Evolutionary conservation across 495 filamentous ascomycete species (phyloP), one percentile per base, ranked within the genome.

Genomic region (Glutinoglossum americanum): DNA sequence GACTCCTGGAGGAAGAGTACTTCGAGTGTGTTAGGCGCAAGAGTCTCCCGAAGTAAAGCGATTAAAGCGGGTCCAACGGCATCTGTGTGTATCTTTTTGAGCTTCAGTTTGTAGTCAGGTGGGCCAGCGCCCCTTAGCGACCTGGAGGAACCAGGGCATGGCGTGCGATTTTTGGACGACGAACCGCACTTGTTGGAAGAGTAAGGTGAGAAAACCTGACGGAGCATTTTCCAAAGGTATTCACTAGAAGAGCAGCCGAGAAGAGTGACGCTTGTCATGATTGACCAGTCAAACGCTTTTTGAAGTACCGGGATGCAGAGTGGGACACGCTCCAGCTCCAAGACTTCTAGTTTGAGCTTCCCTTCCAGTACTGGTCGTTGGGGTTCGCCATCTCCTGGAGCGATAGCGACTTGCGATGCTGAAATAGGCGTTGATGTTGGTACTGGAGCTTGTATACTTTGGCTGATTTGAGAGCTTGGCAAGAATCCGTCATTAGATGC

Each of bases 41-140:
- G 76, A 0, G 87, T 82, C 60, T 94, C 86, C 58, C 83, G 87
- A 55, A 95, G 76, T 63, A 95, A 94, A 8, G 75, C 72, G 44
- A 95, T 79, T n/a, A 97, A 69, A 25, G 81, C 75, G 21, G 78
- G 69, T 0, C 87, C 88, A n/a, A 89, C 84, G 11, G 72, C 72
- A 65, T 95, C 86, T 0, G 85, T 93, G 60, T 93, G 86, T 13
- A 97, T 75, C 60, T 83, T 77, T 66, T 84, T 90, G 49, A 97
- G 70, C 0, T 78, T 80, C 6, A 97, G 69, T 32, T 74, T 73
- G 63, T 87, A 94, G 33, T 87, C 80, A 4, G 67, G 30, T 11
- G 39, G 30, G 9, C 56, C 56, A 11, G 30, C 7, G 25, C n/a
- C 30, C 45, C 47, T 23, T 7, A 58, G 56, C 27, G 60, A 60